A percentile compares a stretch with the other conserved stretches of the same genome.
phyloP scores from a whole-genome alignment of 2,329 filamentous ascomycete species.

The Penicillium brasilianum region DNA sequence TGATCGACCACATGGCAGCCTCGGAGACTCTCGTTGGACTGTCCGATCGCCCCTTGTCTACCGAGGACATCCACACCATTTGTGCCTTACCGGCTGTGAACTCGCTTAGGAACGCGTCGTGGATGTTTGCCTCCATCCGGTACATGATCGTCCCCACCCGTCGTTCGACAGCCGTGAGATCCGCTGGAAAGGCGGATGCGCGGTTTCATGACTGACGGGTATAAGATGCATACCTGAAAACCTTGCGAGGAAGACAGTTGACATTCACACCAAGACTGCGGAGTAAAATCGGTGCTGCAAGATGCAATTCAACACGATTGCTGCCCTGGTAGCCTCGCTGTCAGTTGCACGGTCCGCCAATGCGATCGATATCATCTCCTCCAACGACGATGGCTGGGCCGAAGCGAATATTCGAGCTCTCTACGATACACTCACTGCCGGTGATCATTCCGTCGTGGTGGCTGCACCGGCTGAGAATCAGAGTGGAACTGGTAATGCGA shows the following conservation, averaged over 20 bases:
- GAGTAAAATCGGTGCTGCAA: neutral
- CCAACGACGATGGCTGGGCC: slow-evolving; percentile 77
- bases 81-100: neutral
- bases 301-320: slow-evolving; percentile 29
- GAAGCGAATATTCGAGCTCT: slow-evolving; percentile 69
- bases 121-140: slow-evolving; percentile 5
- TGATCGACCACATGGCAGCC: slow-evolving; percentile 9
- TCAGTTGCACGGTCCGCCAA: slow-evolving; percentile 26
- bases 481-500: slow-evolving; percentile 61
- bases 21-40: slow-evolving; percentile 6
- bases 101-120: slow-evolving; percentile 8
- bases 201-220: neutral
- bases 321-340: slow-evolving; percentile 19
- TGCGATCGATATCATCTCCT: slow-evolving; percentile 63
- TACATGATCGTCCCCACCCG: slow-evolving; percentile 3
- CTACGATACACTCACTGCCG: slow-evolving; percentile 59
- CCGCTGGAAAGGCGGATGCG: neutral
- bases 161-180: slow-evolving; percentile 8
- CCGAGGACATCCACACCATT: neutral
- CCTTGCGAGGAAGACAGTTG: neutral
- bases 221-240: slow-evolving; percentile 5
- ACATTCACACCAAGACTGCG: neutral
- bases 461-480: slow-evolving; percentile 70
- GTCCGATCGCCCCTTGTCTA: neutral
- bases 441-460: slow-evolving; percentile 66